phyloP scores from a whole-genome alignment of 2,329 filamentous ascomycete species.

The Penicillium sp. region DNA sequence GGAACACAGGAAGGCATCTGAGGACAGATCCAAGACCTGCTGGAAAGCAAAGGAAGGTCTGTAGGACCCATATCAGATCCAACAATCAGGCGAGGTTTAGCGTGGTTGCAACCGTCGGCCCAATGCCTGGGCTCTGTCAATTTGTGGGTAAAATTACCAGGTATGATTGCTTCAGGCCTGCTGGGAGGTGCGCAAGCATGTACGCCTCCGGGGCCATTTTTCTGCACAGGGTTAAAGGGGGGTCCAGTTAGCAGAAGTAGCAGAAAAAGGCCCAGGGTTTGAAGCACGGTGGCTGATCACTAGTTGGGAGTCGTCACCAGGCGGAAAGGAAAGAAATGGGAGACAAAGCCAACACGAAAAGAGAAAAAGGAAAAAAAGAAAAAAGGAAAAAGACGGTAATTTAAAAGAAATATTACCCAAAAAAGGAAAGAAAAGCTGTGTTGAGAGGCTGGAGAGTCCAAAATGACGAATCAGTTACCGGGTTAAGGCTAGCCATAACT shows the following conservation, averaged over 20 bases:
- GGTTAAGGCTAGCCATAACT: constrained; percentile 3
- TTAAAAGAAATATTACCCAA: not conserved
- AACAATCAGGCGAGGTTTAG: constrained; percentile 34
- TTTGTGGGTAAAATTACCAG: constrained; percentile 3
- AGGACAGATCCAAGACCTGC: constrained; percentile 23
- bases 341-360: no score
- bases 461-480: constrained; percentile 16
- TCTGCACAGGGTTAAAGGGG: constrained; percentile 24
- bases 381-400: constrained; percentile 10
- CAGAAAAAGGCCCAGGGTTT: constrained; percentile 19
- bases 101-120: constrained; percentile 31
- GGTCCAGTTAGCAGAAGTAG: constrained; percentile 22
- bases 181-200: constrained; percentile 21
- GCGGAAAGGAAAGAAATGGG: constrained; percentile 31
- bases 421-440: not conserved
- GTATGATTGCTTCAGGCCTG: constrained; percentile 4
- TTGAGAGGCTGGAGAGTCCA: not conserved
- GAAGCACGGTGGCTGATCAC: constrained; percentile 31
- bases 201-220: constrained; percentile 19
- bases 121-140: constrained; percentile 9
- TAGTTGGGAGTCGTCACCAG: constrained; percentile 22
- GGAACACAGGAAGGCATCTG: constrained; percentile 13
- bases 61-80: constrained; percentile 37
- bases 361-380: no score
- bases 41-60: constrained; percentile 6